These are phyloP conservation scores for Trametes villosa DNA, from an alignment of 768 basidiomycete species.

Conservation along the genomic window DNA sequence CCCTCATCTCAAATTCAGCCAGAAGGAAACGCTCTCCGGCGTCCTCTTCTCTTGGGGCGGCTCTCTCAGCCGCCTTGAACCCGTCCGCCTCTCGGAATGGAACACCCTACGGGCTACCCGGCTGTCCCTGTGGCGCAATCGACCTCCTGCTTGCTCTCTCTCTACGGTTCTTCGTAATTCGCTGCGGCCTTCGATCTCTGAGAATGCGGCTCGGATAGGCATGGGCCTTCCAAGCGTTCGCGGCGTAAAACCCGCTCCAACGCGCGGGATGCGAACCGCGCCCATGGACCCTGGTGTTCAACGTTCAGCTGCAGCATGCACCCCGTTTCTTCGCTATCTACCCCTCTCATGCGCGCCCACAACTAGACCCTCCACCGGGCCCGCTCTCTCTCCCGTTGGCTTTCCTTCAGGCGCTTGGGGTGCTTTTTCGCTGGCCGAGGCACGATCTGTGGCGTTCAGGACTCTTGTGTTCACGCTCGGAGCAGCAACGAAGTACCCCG, in stretches of 20 bases:
- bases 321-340: background rate
- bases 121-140: background rate
- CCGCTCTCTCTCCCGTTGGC: background rate
- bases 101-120: background rate
- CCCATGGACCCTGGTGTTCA: background rate
- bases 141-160: background rate
- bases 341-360: conserved; percentile 9
- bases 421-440: background rate
- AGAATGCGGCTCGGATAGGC: background rate
- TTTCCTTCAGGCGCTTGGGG: background rate
- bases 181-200: background rate
- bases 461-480: conserved; percentile 2
- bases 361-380: background rate
- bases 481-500: background rate
- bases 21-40: background rate
- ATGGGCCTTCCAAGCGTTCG: background rate
- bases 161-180: background rate
- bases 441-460: conserved; percentile 8
- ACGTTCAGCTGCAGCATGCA: too few relatives aligned
- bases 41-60: background rate
- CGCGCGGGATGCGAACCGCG: too few relatives aligned
- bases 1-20: background rate
- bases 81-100: background rate
- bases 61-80: background rate
- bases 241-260: background rate